phyloP scores from a whole-genome alignment of 805 yeast species.

The Wickerhamiella kurtzmanii region DNA sequence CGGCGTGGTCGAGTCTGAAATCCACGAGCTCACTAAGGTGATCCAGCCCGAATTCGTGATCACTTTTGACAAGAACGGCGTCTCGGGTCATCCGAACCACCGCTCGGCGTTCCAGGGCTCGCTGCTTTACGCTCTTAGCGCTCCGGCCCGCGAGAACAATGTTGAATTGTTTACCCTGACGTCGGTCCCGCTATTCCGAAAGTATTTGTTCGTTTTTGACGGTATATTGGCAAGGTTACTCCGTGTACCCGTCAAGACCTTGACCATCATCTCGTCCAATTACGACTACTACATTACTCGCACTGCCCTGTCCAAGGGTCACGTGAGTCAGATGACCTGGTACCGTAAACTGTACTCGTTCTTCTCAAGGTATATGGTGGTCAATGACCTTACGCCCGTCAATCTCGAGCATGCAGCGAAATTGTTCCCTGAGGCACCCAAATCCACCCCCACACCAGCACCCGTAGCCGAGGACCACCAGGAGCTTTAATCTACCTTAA shows the following conservation, averaged over 20 bases:
- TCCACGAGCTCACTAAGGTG: conserved; percentile 17
- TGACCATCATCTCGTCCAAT: conserved; percentile 13
- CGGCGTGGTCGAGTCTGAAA: conserved; percentile 22
- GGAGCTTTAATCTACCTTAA: background rate
- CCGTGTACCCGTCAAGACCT: conserved; percentile 8
- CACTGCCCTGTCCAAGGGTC: conserved; percentile 71
- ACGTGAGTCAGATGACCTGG: conserved; percentile 89
- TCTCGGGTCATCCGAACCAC: conserved; percentile 84
- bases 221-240: conserved; percentile 19
- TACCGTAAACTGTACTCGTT: conserved; percentile 80
- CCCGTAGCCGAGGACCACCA: background rate
- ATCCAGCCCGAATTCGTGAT: conserved; percentile 33
- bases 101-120: conserved; percentile 24
- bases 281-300: conserved; percentile 27
- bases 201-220: conserved; percentile 27
- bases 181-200: conserved; percentile 26
- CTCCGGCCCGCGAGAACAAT: conserved; percentile 4
- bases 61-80: conserved; percentile 73
- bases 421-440: background rate
- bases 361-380: conserved; percentile 61
- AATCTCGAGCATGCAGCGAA: conserved; percentile 5
- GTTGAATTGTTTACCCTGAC: conserved; percentile 20
- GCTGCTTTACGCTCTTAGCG: conserved; percentile 5
- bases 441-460: background rate
- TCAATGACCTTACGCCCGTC: conserved; percentile 38